Evolutionary conservation across 805 yeast genomes (phyloP).

Genomic region (Yarrowia deformans): DNA sequence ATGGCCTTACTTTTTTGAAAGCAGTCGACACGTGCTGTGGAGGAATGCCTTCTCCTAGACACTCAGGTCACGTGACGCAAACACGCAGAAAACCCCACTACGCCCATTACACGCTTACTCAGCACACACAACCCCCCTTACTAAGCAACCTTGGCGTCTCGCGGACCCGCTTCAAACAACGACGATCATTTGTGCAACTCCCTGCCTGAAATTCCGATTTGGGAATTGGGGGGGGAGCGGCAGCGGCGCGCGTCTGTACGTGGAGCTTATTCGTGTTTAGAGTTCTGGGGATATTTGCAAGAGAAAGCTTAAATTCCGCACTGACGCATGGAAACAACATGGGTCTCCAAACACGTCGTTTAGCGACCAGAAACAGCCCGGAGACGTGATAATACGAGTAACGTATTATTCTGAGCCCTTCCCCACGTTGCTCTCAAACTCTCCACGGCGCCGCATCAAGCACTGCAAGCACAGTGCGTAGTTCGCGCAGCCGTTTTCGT

Average conservation of each 20-base stretch:
- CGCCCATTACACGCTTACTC: too few relatives aligned
- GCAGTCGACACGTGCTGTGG: not conserved
- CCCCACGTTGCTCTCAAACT: not conserved
- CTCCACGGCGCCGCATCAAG: not conserved
- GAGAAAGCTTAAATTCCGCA: not conserved
- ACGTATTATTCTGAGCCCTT: too few relatives aligned
- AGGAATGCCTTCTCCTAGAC: too few relatives aligned
- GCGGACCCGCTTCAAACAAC: not conserved
- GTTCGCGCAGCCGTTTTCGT: not conserved
- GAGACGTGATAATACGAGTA: too few relatives aligned
- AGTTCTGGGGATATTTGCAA: conserved; percentile 3
- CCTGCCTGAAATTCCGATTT: conserved; percentile 13
- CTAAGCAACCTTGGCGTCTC: not conserved
- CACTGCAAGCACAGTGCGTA: not conserved
- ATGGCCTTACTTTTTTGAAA: conserved; percentile 20
- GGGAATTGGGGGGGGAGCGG: conserved; percentile 2
- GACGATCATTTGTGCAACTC: conserved; percentile 5
- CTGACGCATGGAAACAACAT: not conserved
- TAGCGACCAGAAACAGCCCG: not conserved
- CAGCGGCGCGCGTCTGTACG: conserved; percentile 10
- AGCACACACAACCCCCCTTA: too few relatives aligned
- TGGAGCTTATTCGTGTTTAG: conserved; percentile 1
- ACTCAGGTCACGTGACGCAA: not conserved
- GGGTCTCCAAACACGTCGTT: not conserved
- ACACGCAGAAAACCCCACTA: too few relatives aligned